phyloP scores from a whole-genome alignment of 345 rosid species.

The Aethionema arabicum region DNA sequence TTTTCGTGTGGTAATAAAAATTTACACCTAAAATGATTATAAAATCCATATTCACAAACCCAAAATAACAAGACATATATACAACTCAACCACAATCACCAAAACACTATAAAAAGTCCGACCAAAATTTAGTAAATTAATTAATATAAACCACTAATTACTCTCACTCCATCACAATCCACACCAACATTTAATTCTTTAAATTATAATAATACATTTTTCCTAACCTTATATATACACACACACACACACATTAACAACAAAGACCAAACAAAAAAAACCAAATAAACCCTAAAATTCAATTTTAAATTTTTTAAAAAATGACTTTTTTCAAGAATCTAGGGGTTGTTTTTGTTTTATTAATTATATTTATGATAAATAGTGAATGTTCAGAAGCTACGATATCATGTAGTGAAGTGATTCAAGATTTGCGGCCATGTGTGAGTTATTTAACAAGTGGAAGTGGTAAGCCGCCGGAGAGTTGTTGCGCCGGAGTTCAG shows the following conservation, averaged over 20 bases:
- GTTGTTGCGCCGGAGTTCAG: slow-evolving; percentile 58
- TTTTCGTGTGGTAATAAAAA: slow-evolving; percentile 20
- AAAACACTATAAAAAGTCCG: slow-evolving; percentile 12
- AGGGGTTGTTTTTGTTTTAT: slow-evolving; percentile 27
- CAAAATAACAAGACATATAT: slow-evolving; percentile 24
- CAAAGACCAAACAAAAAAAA: neutral
- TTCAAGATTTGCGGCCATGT: slow-evolving; percentile 67
- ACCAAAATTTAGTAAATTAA: slow-evolving; percentile 24
- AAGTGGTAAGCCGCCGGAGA: slow-evolving; percentile 54
- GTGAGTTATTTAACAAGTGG: slow-evolving; percentile 59
- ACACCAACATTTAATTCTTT: slow-evolving; percentile 26
- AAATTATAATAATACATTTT: slow-evolving; percentile 4
- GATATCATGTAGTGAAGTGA: slow-evolving; percentile 59
- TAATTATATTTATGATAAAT: slow-evolving; percentile 31
- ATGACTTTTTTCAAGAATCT: slow-evolving; percentile 22
- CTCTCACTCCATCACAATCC: slow-evolving; percentile 34
- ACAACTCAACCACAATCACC: slow-evolving; percentile 25
- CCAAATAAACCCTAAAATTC: neutral
- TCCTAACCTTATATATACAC: slow-evolving; percentile 14
- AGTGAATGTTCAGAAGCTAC: slow-evolving; percentile 44
- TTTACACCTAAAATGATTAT: slow-evolving; percentile 27
- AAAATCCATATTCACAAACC: slow-evolving; percentile 26
- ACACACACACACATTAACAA: slow-evolving; percentile 9
- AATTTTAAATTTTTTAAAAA: neutral
- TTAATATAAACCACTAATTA: slow-evolving; percentile 3